Evolutionary conservation across 75 land plant genomes (phyloP), one percentile per base, ranked within the genome.

Genomic region (Cupressus sempervirens): DNA sequence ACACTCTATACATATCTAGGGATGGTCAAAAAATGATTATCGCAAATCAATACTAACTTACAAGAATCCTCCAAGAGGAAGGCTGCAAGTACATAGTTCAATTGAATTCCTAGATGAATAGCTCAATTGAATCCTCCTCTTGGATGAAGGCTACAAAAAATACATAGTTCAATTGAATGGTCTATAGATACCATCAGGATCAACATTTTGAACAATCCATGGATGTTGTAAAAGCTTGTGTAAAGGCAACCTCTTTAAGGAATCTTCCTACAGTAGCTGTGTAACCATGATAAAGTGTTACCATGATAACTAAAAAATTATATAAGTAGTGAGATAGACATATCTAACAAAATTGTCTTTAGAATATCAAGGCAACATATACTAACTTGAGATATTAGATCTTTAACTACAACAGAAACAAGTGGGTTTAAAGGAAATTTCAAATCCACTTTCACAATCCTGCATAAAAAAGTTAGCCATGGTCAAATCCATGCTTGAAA

Each of bases 131-230:
- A n/a, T n/a, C n/a, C n/a, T n/a, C n/a, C n/a, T n/a, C n/a, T n/a
- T n/a, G n/a, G n/a, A n/a, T n/a, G n/a, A n/a, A n/a, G n/a, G n/a
- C n/a, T n/a, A n/a, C n/a, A n/a, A n/a, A n/a, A n/a, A 70, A 14
- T 70, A 70, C 35, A 70, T 70, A 1, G 34, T 70, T 70, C 74
- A 70, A 32, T 70, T 70, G 34, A 70, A 29, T 11, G 74, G 12
- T 84, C 84, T 91, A 82, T 92, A 95, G 26, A 95, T 67, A 18
- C 98, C 98, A 70, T 92, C 88, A 13, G 98, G 95, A 84, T 94
- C 95, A 30, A 95, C 98, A 87, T 95, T 93, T 75, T 93, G 91
- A 45, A 95, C 72, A 46, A 96, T 94, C 98, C 98, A 96, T 13
- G 97, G 97, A 89, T 96, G 98, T 87, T 91, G 93, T 2, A 96